phyloP scores from a whole-genome alignment of 2,329 filamentous ascomycete genomes.

The Epichloe elymi region DNA sequence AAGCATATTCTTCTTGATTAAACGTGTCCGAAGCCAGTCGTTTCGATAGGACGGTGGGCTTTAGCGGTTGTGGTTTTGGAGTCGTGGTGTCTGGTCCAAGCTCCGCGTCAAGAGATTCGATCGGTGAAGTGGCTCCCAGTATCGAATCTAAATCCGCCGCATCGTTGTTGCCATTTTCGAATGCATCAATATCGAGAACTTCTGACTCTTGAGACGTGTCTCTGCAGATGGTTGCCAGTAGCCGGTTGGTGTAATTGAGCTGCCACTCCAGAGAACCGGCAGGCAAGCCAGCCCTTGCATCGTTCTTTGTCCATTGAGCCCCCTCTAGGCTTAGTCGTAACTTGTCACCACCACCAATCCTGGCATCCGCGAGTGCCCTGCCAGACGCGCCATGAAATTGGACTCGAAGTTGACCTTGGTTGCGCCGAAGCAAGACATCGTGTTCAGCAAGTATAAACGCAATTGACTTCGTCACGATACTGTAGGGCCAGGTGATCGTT shows the following conservation, averaged over 20 bases:
- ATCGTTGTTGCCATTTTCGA: slow-evolving; percentile 10
- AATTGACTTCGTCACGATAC: slow-evolving; percentile 57
- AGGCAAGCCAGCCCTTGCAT: slow-evolving; percentile 31
- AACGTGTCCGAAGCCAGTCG: slow-evolving; percentile 21
- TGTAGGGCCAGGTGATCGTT: slow-evolving; percentile 86
- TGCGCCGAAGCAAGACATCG: slow-evolving; percentile 66
- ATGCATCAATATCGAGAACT: slow-evolving; percentile 37
- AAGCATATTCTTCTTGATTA: slow-evolving; percentile 47
- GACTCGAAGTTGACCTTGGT: slow-evolving; percentile 68
- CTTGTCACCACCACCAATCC: slow-evolving; percentile 66
- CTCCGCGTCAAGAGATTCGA: neutral
- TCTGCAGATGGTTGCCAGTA: slow-evolving; percentile 30
- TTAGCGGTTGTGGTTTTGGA: slow-evolving; percentile 3
- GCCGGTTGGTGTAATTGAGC: slow-evolving; percentile 37
- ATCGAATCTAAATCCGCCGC: neutral
- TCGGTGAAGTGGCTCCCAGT: neutral
- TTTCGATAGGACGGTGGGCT: slow-evolving; percentile 16
- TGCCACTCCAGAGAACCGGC: slow-evolving; percentile 45
- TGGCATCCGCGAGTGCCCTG: slow-evolving; percentile 50
- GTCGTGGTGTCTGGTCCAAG: neutral
- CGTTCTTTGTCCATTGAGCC: slow-evolving; percentile 48
- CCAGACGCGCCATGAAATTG: slow-evolving; percentile 61
- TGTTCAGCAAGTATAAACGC: slow-evolving; percentile 74
- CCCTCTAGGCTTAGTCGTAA: slow-evolving; percentile 57
- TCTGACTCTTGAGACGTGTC: slow-evolving; percentile 34